Percentiles rank a stretch among this genome's conserved stretches.
phyloP scores from a whole-genome alignment of 2,329 filamentous ascomycete genomes.

The Colletotrichum liaoningense region DNA sequence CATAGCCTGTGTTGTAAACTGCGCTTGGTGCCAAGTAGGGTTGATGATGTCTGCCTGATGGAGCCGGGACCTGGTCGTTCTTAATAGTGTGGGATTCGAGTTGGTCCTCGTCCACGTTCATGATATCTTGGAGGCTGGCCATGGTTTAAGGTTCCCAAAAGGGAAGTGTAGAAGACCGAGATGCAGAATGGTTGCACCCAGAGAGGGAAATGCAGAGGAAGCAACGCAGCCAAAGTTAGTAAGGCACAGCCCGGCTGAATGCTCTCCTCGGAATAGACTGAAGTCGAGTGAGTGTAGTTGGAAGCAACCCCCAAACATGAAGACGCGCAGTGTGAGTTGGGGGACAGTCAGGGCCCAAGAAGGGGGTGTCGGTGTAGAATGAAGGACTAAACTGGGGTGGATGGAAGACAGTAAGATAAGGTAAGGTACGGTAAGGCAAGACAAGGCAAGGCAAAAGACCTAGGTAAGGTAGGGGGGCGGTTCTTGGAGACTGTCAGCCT shows the following conservation, averaged over 20 bases:
- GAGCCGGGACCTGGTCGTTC: constrained; percentile 54
- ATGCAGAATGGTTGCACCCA: constrained; percentile 26
- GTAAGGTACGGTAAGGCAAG: constrained; percentile 28
- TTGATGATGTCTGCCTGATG: constrained; percentile 48
- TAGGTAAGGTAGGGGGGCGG: constrained; percentile 9
- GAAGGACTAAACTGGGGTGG: constrained; percentile 30
- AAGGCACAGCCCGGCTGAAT: constrained; percentile 59
- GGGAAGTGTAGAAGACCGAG: constrained; percentile 44
- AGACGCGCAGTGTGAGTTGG: constrained; percentile 36
- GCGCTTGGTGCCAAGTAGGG: constrained; percentile 44
- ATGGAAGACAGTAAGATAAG: constrained; percentile 10
- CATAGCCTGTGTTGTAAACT: constrained; percentile 52
- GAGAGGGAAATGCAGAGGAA: constrained; percentile 31
- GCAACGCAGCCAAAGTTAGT: constrained; percentile 54
- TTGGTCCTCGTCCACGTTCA: constrained; percentile 65
- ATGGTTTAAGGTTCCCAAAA: constrained; percentile 57
- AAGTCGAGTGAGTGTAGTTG: constrained; percentile 46
- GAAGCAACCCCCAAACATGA: constrained; percentile 45
- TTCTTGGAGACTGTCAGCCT: constrained; percentile 46
- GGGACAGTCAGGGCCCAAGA: constrained; percentile 34
- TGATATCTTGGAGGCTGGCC: constrained; percentile 67
- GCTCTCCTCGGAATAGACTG: constrained; percentile 44
- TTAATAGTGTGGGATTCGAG: constrained; percentile 56
- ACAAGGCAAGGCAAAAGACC: constrained; percentile 12
- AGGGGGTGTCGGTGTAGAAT: constrained; percentile 37